Conservation (phyloP, 129 eudicot genomes). For the Calendula officinalis region DNA sequence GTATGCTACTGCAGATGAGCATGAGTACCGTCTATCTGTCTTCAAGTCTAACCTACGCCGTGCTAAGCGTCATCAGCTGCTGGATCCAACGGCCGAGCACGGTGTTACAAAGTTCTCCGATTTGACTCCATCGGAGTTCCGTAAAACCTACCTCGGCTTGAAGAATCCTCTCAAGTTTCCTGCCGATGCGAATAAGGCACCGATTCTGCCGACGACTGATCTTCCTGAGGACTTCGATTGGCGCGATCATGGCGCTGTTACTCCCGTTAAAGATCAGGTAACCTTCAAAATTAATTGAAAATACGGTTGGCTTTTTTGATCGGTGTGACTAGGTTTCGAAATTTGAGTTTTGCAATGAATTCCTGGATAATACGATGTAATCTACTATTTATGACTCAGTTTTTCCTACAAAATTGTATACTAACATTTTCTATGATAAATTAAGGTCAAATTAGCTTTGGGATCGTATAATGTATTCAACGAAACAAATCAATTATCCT, state of each 20-base stretch:
- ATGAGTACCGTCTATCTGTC: slow-evolving; percentile 64
- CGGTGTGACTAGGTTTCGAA: not conserved
- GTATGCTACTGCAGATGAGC: slow-evolving; percentile 69
- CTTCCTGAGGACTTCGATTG: slow-evolving; percentile 83
- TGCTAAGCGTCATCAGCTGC: slow-evolving; percentile 76
- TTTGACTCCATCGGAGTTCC: slow-evolving; percentile 75
- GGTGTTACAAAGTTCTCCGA: slow-evolving; percentile 93
- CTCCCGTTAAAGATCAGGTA: slow-evolving; percentile 88
- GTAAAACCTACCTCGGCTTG: slow-evolving; percentile 56
- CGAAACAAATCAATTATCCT: not conserved
- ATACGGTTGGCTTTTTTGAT: slow-evolving; percentile 9
- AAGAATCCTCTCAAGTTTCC: slow-evolving; percentile 45
- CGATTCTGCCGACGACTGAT: slow-evolving; percentile 69
- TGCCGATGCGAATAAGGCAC: slow-evolving; percentile 68
- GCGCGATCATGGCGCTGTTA: slow-evolving; percentile 91
- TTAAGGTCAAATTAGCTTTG: not conserved
- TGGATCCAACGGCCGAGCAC: slow-evolving; percentile 84
- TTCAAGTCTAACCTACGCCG: slow-evolving; percentile 85
- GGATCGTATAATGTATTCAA: not conserved
- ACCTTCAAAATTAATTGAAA: not conserved
- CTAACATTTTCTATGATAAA: not conserved
- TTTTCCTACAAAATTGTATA: not conserved
- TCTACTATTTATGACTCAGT: not conserved
- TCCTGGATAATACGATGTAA: not conserved
- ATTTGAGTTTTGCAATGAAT: not conserved